Evolutionary conservation across 441 rosid genomes (phyloP), one percentile per base, ranked within the genome.

Genomic region (Lepidium campestre): DNA sequence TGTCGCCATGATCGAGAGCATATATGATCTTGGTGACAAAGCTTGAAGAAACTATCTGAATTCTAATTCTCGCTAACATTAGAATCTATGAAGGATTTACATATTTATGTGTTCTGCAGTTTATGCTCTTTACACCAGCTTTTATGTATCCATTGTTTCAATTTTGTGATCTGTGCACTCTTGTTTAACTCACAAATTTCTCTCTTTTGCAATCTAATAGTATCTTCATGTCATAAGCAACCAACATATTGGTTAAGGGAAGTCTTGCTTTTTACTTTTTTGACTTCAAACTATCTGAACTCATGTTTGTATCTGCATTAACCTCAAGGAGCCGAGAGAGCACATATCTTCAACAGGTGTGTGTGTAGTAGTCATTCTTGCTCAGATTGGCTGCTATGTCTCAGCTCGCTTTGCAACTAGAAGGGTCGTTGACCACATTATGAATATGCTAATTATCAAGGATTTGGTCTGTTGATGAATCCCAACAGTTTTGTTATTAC

Each of bases 291-390:
- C 10, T 29, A 29, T 29, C 34, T 29, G 10, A 29, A 7, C 34
- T 29, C 58, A 31, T 39, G 35, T 62, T 62, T 75, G 77, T 32
- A 59, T 62, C 47, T 71, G 57, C 67, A 35, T 29, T 57, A 67
- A 68, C 67, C 67, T 69, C 75, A 84, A 94, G 99, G 98, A 94
- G 99, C 55, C 96, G 97, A 74, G 91, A 94, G 91, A 94, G 99
- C 86, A 91, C 98, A 70, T 94, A 94, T 79, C 98, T 91, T 75
- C 98, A 94, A 76, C 97, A 94, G 78, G 85, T 94, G 76, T 94
- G 76, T 94, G 98, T 67, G 90, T 89, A 58, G 83, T 88, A 54
- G 85, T 94, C 60, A 94, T 94, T 79, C 90, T 94, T 73, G 97
- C 98, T 76, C 99, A 94, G 80, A 89, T 94, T 31, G 98, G 99